These are phyloP conservation scores for Quaeritorhiza haematococci DNA, from an alignment of 371 early-diverging fungal genomes.

Conservation along the genomic window DNA sequence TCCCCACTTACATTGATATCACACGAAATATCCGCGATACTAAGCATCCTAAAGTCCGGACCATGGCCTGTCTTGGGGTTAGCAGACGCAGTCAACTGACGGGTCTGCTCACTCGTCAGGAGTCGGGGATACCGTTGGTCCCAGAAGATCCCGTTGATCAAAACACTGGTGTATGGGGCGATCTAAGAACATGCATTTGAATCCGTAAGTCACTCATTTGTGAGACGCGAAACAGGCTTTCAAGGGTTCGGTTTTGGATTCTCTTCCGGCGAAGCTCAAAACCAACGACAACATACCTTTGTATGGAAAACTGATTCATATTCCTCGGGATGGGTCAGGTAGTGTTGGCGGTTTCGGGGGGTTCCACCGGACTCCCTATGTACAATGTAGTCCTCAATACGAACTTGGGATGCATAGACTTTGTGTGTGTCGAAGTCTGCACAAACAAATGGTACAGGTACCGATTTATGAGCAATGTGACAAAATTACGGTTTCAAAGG, in stretches of 20 bases:
- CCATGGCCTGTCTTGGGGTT: too few species aligned
- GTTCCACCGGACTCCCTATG: conserved; percentile 61
- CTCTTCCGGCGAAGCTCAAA: not conserved
- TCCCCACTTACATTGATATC: conserved; percentile 82
- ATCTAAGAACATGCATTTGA: conserved; percentile 37
- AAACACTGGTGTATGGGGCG: conserved; percentile 82
- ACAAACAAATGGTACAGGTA: not conserved
- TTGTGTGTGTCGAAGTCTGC: conserved; percentile 54
- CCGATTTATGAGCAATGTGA: not conserved
- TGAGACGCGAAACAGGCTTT: not conserved
- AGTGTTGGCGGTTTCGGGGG: conserved; percentile 62
- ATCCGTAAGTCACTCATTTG: not conserved
- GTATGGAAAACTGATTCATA: conserved; percentile 84
- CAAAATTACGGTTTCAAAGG: not conserved
- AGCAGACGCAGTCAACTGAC: conserved; percentile 50
- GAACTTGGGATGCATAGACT: conserved; percentile 76
- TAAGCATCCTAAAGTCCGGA: conserved; percentile 69
- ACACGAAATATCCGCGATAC: conserved; percentile 90
- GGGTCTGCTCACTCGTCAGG: conserved; percentile 73
- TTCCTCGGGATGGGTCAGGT: conserved; percentile 70
- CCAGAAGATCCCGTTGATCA: conserved; percentile 97
- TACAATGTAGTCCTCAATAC: conserved; percentile 73
- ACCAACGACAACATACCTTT: conserved; percentile 35
- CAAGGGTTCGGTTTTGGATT: not conserved
- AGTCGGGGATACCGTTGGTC: conserved; percentile 81